Conservation (phyloP, 805 yeast species). For the Ogataea dorogensis region DNA sequence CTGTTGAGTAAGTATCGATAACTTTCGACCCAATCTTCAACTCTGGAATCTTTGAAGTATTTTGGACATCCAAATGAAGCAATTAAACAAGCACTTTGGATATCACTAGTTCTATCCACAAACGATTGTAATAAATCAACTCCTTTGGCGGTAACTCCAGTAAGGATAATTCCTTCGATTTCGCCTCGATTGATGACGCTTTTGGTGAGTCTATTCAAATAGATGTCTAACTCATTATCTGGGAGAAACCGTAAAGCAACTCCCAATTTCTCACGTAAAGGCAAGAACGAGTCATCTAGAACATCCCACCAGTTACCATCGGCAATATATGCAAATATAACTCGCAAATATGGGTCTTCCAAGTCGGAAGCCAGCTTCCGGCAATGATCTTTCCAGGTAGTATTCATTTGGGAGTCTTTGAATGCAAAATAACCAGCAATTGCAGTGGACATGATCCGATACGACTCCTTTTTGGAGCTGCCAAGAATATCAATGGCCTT, state of each 20-base stretch:
- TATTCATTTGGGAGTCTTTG: constrained; percentile 54
- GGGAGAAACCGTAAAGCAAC: constrained; percentile 84
- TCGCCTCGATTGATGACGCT: constrained; percentile 77
- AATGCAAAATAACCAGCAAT: constrained; percentile 85
- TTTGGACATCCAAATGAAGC: constrained; percentile 81
- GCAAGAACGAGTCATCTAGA: constrained; percentile 82
- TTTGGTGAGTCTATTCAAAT: constrained; percentile 66
- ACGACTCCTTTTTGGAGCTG: constrained; percentile 65
- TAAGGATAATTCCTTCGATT: constrained; percentile 82
- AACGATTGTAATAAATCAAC: constrained; percentile 79
- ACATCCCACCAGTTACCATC: constrained; percentile 98
- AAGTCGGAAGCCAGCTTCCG: constrained; percentile 83
- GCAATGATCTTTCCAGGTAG: constrained; percentile 92
- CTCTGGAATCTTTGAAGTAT: constrained; percentile 70
- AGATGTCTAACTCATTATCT: constrained; percentile 72
- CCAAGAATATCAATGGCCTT: constrained; percentile 79
- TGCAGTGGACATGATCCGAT: constrained; percentile 85
- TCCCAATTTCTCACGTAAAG: constrained; percentile 84
- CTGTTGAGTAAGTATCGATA: constrained; percentile 70
- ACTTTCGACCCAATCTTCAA: constrained; percentile 73
- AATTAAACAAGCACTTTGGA: constrained; percentile 86
- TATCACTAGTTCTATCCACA: constrained; percentile 85
- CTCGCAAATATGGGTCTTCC: constrained; percentile 85
- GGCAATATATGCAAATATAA: constrained; percentile 89
- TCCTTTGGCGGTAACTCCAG: constrained; percentile 89